These are phyloP conservation scores for Tetrapisispora fleetii DNA, from an alignment of 805 yeast genomes.

Conservation along the genomic window DNA sequence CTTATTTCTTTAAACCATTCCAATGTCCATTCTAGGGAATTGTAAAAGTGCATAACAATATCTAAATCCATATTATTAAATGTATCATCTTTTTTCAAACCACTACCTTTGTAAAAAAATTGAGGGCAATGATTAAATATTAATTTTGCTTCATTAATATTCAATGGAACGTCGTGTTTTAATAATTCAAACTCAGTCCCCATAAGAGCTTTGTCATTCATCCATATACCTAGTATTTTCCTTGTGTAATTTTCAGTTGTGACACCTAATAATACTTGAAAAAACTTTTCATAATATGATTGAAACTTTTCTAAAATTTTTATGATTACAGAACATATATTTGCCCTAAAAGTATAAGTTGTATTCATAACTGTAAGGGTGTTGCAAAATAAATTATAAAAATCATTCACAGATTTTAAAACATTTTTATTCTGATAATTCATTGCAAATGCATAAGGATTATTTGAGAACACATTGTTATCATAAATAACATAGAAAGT, in stretches of 20 bases:
- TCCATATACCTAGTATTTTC: slow-evolving; percentile 29
- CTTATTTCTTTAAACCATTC: slow-evolving; percentile 51
- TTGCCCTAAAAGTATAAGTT: slow-evolving; percentile 39
- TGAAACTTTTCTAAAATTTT: slow-evolving; percentile 32
- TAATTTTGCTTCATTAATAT: slow-evolving; percentile 22
- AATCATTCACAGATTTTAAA: slow-evolving; percentile 25
- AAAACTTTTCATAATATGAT: slow-evolving; percentile 27
- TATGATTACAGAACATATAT: slow-evolving; percentile 36
- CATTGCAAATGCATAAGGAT: slow-evolving; percentile 30
- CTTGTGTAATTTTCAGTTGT: slow-evolving; percentile 16
- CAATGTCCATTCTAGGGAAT: slow-evolving; percentile 47
- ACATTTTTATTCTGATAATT: slow-evolving; percentile 26
- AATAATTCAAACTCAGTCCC: slow-evolving; percentile 28
- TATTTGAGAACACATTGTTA: slow-evolving; percentile 33
- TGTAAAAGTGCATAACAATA: slow-evolving; percentile 42
- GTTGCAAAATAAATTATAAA: slow-evolving; percentile 19
- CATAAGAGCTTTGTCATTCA: slow-evolving; percentile 26
- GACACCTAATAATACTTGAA: slow-evolving; percentile 21
- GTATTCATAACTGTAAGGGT: slow-evolving; percentile 26
- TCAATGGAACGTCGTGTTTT: slow-evolving; percentile 10
- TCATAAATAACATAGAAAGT: slow-evolving; percentile 46
- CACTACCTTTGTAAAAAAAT: slow-evolving; percentile 20
- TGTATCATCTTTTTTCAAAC: slow-evolving; percentile 39
- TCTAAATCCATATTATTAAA: slow-evolving; percentile 44
- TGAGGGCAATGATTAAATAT: slow-evolving; percentile 23